Base-by-base conservation (phyloP, 768 basidiomycete species). In the Cyathus striatus region DNA sequence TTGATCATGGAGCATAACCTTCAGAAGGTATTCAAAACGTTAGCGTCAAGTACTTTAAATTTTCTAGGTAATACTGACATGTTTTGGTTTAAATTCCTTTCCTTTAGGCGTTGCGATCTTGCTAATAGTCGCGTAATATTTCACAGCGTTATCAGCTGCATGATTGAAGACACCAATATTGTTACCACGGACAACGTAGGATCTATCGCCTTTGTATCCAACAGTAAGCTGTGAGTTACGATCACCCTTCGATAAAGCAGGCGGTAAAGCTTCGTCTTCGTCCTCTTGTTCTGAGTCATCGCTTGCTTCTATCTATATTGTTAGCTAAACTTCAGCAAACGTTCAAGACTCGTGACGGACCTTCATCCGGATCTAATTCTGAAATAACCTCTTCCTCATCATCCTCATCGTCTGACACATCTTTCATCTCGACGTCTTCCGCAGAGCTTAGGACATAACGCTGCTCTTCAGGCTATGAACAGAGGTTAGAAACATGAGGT, bases 1-100 rank as follows among this genome's bases (percentile, higher is more conserved):
- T 80, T 93, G 90, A 50, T 95, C 88, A 58, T 97, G 94, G 24
- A 97, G 66, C 94, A 97, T 95, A 53, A 95, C 81, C 92, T 96
- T 56, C 3, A 30, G 37, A 45, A 37, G 52, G 43, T 49, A 46
- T 2, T 50, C 24, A 37, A 23, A 30, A 42, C 10, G 6, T 23
- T n/a, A n/a, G n/a, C 25, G 26, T 10, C 20, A 16, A n/a, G 38
- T 36, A 18, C 10, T 36, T 22, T 6, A 26, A 3, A 24, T 40
- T 24, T n/a, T n/a, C 3, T n/a, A 16, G 32, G 21, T 22, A 23
- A 41, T 5, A 66, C 69, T 16, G 55, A 91, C 93, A 69, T 95
- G 85, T 51, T 78, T 78, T 0, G 96, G 96, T 41, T 78, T 81
- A 62, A 99, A 96, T 20, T 72, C 72, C 57, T 85, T 85, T 42